These are phyloP conservation scores for Fibroporia radiculosa DNA, from an alignment of 768 basidiomycete species.

Conservation along the genomic window DNA sequence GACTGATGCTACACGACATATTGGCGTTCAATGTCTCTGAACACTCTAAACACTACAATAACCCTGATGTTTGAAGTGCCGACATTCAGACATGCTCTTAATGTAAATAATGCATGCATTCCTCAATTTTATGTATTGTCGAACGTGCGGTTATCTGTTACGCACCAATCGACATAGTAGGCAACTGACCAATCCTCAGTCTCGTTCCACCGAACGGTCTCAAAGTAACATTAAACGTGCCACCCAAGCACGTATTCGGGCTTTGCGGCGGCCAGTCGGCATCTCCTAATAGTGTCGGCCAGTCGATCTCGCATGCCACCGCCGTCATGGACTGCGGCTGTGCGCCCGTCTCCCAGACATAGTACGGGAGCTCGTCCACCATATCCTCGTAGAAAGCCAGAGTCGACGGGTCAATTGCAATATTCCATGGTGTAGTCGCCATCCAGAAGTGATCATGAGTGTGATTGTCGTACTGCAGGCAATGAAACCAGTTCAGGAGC, in stretches of 20 bases:
- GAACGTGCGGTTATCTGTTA: neutral
- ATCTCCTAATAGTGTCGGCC: neutral
- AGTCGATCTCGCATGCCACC: slow-evolving; percentile 1
- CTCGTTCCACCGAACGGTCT: slow-evolving; percentile 1
- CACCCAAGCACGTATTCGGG: neutral
- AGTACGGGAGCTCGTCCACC: neutral
- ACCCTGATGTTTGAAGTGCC: too few relatives aligned
- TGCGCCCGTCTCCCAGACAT: slow-evolving; percentile 1
- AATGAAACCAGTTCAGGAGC: neutral
- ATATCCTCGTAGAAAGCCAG: slow-evolving; percentile 19
- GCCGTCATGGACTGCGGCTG: slow-evolving; percentile 2
- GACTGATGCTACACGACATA: too few relatives aligned
- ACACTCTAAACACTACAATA: too few relatives aligned
- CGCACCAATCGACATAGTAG: neutral
- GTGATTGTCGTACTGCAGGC: slow-evolving; percentile 2
- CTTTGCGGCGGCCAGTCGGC: neutral
- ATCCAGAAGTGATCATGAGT: slow-evolving; percentile 17
- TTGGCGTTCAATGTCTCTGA: too few relatives aligned
- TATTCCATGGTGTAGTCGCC: slow-evolving; percentile 41
- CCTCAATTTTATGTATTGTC: slow-evolving; percentile 2
- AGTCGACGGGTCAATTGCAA: slow-evolving; percentile 42
- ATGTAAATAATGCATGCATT: neutral
- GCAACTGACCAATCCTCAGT: neutral
- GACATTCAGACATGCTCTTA: too few relatives aligned
- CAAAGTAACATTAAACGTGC: neutral